phyloP scores from a whole-genome alignment of 257 asterid genomes.

The Petunia axillaris region DNA sequence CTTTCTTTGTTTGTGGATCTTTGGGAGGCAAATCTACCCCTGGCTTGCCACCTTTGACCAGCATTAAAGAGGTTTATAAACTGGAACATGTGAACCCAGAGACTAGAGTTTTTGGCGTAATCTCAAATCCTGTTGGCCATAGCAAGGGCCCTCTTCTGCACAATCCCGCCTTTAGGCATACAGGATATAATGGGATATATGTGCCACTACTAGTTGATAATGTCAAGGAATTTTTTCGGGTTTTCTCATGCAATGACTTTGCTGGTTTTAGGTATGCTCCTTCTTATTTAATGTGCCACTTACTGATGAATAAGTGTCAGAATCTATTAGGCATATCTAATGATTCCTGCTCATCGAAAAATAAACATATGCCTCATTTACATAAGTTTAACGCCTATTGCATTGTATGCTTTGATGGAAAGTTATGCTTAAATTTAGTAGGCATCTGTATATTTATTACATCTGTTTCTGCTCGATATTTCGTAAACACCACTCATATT shows the following conservation, averaged over 20 bases:
- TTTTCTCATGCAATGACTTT: slow-evolving; percentile 61
- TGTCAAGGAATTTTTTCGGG: slow-evolving; percentile 59
- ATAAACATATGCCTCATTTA: not conserved
- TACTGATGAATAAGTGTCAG: not conserved
- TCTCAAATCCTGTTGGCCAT: slow-evolving; percentile 70
- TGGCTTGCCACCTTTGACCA: slow-evolving; percentile 60
- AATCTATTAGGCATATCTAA: not conserved
- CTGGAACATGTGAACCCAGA: slow-evolving; percentile 53
- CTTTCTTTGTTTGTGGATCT: slow-evolving; percentile 54
- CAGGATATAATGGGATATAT: slow-evolving; percentile 64
- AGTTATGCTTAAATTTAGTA: not conserved
- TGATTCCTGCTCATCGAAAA: not conserved
- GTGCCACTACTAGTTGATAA: slow-evolving; percentile 72
- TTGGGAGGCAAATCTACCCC: slow-evolving; percentile 44
- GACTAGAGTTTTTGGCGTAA: slow-evolving; percentile 60
- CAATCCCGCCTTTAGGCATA: slow-evolving; percentile 65
- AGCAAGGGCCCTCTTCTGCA: slow-evolving; percentile 81
- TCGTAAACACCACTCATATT: not conserved
- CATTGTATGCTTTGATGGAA: not conserved
- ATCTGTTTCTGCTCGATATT: not conserved
- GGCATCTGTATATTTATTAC: not conserved
- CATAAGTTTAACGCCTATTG: not conserved
- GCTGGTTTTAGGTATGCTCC: slow-evolving; percentile 68
- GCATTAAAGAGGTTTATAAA: slow-evolving; percentile 61
- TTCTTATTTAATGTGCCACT: not conserved